These are phyloP conservation scores for Sporothrix humicola DNA, from an alignment of 2,329 filamentous ascomycete species.

Conservation along the genomic window DNA sequence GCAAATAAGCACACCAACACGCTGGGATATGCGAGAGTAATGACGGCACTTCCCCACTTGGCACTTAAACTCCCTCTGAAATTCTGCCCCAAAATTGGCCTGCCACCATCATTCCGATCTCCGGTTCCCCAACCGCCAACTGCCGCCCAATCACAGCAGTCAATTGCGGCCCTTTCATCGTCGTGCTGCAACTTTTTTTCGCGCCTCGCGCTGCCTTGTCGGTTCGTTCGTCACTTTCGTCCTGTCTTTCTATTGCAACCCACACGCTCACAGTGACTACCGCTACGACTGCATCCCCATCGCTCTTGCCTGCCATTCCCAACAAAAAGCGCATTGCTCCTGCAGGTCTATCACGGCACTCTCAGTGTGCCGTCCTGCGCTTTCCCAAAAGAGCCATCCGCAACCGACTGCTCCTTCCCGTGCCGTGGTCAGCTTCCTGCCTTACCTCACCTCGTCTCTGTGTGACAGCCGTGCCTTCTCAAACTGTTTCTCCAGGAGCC, in stretches of 20 bases:
- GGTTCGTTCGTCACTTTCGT: background rate
- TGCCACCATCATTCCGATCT: constrained; percentile 29
- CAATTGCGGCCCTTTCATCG: constrained; percentile 28
- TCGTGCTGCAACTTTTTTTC: constrained; percentile 8
- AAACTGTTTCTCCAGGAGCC: too few species aligned
- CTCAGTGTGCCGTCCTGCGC: background rate
- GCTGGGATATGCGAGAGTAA: background rate
- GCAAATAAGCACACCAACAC: background rate
- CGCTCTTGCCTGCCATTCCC: constrained; percentile 22
- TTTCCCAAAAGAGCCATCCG: constrained; percentile 20
- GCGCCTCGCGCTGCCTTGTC: constrained; percentile 2
- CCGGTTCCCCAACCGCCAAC: constrained; percentile 24
- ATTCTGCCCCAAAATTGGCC: background rate
- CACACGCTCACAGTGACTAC: constrained; percentile 14
- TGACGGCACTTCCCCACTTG: constrained; percentile 26
- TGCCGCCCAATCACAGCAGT: constrained; percentile 32
- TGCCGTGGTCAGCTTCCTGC: background rate
- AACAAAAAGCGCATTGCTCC: constrained; percentile 23
- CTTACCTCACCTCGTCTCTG: background rate
- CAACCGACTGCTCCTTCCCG: constrained; percentile 19
- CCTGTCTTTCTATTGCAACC: constrained; percentile 14
- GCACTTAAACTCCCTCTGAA: constrained; percentile 17
- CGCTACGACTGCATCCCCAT: background rate
- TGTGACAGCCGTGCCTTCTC: constrained; percentile 24
- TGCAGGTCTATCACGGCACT: background rate